Evolutionary conservation across 257 asterid genomes (phyloP), one percentile per base, ranked within the genome.

Genomic region (Fraxinus americana): DNA sequence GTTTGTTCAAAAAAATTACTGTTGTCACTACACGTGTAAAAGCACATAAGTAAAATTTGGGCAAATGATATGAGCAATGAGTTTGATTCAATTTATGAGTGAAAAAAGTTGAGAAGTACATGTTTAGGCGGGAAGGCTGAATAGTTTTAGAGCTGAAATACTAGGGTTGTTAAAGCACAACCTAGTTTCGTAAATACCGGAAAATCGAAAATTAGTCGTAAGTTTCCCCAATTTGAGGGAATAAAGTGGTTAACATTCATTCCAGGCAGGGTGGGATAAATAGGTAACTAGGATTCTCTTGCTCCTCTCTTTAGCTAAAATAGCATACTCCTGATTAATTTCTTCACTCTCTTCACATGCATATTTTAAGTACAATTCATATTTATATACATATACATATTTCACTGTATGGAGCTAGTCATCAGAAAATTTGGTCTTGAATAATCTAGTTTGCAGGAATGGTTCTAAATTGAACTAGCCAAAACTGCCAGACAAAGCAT

Each of bases 251-350:
- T 38, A 7, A 19, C 71, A 25, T 52, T 57, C 48, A 36, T 65
- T 21, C 59, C 69, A 63, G 66, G 27, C 19, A n/a, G 63, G 52
- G 36, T 13, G 25, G 2, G 72, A 72, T 39, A 39, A 19, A 35
- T 38, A 57, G 66, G 65, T 12, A 71, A 23, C 69, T 10, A 67
- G 19, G 71, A 68, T 27, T 34, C 54, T 74, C 19, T 38, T 50
- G 50, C 71, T 70, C 54, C 54, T 73, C 71, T 19, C 70, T 41
- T 67, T 23, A 79, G 67, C 75, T 74, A 23, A 19, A 57, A 14
- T 41, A 54, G 30, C 19, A 29, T 48, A 14, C 7, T 48, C 29
- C 41, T 38, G 54, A 19, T 38, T 36, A 23, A 69, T 67, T 68
- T 17, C 50, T 25, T 54, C 57, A 52, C 59, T 2, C 19, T 50